phyloP scores from a whole-genome alignment of 2,329 filamentous ascomycete species.

The Pyrenophora tritici-repentis region DNA sequence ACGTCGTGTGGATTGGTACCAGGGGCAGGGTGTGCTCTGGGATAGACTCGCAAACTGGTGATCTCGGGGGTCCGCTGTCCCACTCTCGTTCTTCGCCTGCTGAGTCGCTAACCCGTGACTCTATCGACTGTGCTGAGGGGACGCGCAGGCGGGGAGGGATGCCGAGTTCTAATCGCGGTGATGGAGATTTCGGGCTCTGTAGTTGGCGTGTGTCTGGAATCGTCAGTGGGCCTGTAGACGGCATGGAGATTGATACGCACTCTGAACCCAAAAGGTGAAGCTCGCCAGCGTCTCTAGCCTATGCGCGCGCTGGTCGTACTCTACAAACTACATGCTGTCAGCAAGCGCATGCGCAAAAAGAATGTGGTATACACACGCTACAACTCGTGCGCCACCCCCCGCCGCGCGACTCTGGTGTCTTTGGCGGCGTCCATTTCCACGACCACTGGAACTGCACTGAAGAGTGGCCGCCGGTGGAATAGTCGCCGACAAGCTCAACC shows the following conservation, averaged over 20 bases:
- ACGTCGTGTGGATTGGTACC: slow-evolving; percentile 49
- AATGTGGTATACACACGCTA: slow-evolving; percentile 63
- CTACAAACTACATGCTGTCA: slow-evolving; percentile 73
- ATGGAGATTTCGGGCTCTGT: slow-evolving; percentile 55
- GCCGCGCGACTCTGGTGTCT: slow-evolving; percentile 75
- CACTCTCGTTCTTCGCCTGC: slow-evolving; percentile 59
- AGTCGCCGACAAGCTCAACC: slow-evolving; percentile 93
- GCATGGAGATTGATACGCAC: slow-evolving; percentile 52
- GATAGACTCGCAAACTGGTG: slow-evolving; percentile 54
- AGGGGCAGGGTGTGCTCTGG: slow-evolving; percentile 54
- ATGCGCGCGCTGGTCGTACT: slow-evolving; percentile 94
- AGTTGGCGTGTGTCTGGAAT: slow-evolving; percentile 46
- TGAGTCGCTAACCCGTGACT: slow-evolving; percentile 76
- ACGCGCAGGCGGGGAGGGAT: slow-evolving; percentile 78
- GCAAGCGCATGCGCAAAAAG: slow-evolving; percentile 5
- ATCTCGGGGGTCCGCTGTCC: slow-evolving; percentile 51
- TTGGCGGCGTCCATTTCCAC: slow-evolving; percentile 96
- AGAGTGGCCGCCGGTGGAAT: slow-evolving; percentile 77
- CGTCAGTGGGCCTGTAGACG: slow-evolving; percentile 13
- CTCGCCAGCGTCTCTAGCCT: slow-evolving; percentile 83
- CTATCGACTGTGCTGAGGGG: slow-evolving; percentile 84
- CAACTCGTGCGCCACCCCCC: slow-evolving; percentile 96
- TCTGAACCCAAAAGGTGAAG: slow-evolving; percentile 95
- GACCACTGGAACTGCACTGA: slow-evolving; percentile 92
- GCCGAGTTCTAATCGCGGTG: slow-evolving; percentile 72